phyloP scores from a whole-genome alignment of 1,284 basidiomycete genomes.

The Melampsora americana region DNA sequence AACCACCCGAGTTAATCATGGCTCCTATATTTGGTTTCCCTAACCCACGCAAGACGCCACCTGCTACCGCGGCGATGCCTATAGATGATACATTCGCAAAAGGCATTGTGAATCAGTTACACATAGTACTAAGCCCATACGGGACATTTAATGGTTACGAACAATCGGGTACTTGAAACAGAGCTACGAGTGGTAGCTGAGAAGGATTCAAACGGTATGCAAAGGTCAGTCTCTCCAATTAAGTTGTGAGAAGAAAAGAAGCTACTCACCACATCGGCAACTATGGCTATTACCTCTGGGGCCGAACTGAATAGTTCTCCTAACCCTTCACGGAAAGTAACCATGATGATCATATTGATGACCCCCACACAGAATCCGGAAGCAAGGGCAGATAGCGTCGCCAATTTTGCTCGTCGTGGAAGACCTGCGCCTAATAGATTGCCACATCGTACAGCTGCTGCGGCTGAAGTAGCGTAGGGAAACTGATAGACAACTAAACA shows the following conservation, averaged over 20 bases:
- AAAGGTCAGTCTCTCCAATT: background rate
- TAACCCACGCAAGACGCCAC: constrained; percentile 19
- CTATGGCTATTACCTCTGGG: constrained; percentile 17
- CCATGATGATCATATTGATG: constrained; percentile 12
- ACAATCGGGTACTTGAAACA: constrained; percentile 33
- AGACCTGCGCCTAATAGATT: constrained; percentile 40
- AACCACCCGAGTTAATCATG: constrained; percentile 18
- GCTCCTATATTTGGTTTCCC: constrained; percentile 28
- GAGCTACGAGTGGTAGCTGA: constrained; percentile 15
- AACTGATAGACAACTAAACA: constrained; percentile 72
- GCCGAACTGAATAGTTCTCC: constrained; percentile 25
- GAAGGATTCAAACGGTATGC: background rate
- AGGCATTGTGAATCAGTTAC: background rate
- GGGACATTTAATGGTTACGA: background rate
- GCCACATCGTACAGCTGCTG: constrained; percentile 72
- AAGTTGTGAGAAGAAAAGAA: background rate
- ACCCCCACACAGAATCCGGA: constrained; percentile 10
- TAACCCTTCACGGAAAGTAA: constrained; percentile 1
- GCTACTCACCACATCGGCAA: constrained; percentile 23
- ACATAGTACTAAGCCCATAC: background rate
- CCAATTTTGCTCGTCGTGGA: background rate
- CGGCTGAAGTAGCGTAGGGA: constrained; percentile 74
- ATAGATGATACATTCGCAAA: background rate
- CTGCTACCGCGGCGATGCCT: constrained; percentile 4
- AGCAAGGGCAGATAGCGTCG: background rate